Conservation (phyloP, 1,284 basidiomycete species). For the Trametes hirsuta region DNA sequence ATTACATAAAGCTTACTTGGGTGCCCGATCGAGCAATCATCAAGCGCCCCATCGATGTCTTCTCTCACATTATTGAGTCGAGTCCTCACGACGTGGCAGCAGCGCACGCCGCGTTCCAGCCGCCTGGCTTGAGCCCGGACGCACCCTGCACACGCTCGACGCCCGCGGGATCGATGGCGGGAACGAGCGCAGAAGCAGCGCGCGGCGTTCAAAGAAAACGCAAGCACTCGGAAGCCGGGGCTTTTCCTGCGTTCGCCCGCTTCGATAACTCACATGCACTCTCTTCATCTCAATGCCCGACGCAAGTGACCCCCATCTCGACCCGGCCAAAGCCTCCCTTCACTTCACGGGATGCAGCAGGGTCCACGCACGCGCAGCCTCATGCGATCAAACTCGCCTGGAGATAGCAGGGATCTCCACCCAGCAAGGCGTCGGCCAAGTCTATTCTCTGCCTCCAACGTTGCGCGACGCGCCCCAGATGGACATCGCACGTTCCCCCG, state of each 20-base stretch:
- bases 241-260: not conserved
- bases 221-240: not conserved
- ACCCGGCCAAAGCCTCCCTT: no score
- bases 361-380: no score
- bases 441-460: no score
- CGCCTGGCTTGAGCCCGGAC: not conserved
- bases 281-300: not conserved
- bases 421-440: no score
- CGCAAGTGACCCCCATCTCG: no score
- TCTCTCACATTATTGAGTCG: slow-evolving; percentile 7
- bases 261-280: not conserved
- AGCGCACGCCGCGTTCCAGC: not conserved
- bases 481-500: no score
- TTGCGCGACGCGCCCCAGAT: no score
- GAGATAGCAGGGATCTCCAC: no score
- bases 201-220: not conserved
- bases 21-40: slow-evolving; percentile 21
- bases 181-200: slow-evolving; percentile 8
- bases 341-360: no score
- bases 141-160: not conserved
- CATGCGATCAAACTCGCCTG: no score
- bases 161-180: slow-evolving; percentile 2
- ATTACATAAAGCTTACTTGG: slow-evolving; percentile 24
- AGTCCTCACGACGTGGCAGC: slow-evolving; percentile 13
- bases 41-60: slow-evolving; percentile 21